Conservation (phyloP, 1,284 basidiomycete species). For the Melampsora larici-populina region DNA sequence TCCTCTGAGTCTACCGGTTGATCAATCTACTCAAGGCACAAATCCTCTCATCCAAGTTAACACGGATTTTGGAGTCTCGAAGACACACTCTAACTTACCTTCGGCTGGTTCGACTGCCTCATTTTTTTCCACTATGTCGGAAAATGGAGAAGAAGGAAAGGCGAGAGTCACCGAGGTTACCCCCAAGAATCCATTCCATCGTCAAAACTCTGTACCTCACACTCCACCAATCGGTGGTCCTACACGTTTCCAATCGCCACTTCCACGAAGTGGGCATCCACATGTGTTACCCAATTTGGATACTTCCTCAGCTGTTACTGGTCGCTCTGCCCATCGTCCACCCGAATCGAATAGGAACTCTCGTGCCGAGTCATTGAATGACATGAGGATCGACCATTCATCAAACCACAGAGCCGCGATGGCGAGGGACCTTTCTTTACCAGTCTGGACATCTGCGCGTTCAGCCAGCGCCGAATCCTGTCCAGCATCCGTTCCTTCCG, state of each 20-base stretch:
- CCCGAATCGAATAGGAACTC: neutral
- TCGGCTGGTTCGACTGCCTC: slow-evolving; percentile 1
- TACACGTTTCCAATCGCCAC: neutral
- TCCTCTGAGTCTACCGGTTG: no score
- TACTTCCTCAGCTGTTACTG: neutral
- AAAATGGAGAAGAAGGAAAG: neutral
- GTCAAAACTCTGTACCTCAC: neutral
- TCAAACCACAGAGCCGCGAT: no score
- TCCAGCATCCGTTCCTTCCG: no score
- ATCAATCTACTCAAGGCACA: no score
- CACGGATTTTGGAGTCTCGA: neutral
- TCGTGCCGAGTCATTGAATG: no score
- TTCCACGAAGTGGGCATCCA: neutral
- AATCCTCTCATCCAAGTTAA: neutral
- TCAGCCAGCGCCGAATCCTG: no score
- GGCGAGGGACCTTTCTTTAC: no score
- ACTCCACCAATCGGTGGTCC: neutral
- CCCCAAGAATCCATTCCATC: neutral
- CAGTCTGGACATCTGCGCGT: no score
- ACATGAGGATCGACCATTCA: no score
- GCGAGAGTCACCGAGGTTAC: neutral
- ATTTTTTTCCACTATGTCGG: neutral
- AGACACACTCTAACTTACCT: neutral
- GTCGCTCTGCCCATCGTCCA: neutral
- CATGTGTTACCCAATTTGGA: neutral